Evolutionary conservation across 352 stramenopile species (phyloP).

Genomic region (Achlya hypogyna): DNA sequence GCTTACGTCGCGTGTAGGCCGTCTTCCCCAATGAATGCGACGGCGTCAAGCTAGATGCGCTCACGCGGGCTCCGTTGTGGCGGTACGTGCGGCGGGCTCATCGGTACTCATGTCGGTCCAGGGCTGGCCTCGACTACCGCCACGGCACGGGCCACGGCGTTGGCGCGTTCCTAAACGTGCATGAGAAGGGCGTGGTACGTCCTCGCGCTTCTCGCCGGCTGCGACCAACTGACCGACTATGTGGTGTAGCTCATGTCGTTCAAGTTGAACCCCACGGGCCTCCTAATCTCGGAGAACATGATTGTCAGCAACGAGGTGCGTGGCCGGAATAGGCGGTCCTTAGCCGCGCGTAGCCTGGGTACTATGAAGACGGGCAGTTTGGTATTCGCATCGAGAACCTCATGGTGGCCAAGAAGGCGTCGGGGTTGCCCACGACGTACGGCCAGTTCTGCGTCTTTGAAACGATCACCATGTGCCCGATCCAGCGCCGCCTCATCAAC

Average conservation of each 20-base stretch:
- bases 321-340: not conserved
- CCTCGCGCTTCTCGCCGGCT: not conserved
- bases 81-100: slow-evolving; percentile 20
- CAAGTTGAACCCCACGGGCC: slow-evolving; percentile 63
- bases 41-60: slow-evolving; percentile 93
- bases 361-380: slow-evolving; percentile 96
- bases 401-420: slow-evolving; percentile 88
- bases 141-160: slow-evolving; percentile 98
- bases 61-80: slow-evolving; percentile 95
- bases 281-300: slow-evolving; percentile 92
- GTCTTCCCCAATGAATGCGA: slow-evolving; percentile 87
- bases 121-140: slow-evolving; percentile 92
- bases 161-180: slow-evolving; percentile 94
- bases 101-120: not conserved
- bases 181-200: slow-evolving; percentile 87
- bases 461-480: slow-evolving; percentile 96
- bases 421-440: slow-evolving; percentile 47
- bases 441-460: slow-evolving; percentile 94
- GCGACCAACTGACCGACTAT: not conserved
- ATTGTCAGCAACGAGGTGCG: slow-evolving; percentile 91
- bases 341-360: slow-evolving; percentile 80
- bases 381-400: slow-evolving; percentile 99
- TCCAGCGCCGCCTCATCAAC: slow-evolving; percentile 97
- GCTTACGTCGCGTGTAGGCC: slow-evolving; percentile 16
- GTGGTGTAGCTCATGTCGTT: slow-evolving; percentile 63